Percentiles rank a stretch among this genome's conserved stretches.
These are phyloP conservation scores for Phytophthora foliorum DNA, from an alignment of 352 stramenopile genomes.

Conservation along the genomic window DNA sequence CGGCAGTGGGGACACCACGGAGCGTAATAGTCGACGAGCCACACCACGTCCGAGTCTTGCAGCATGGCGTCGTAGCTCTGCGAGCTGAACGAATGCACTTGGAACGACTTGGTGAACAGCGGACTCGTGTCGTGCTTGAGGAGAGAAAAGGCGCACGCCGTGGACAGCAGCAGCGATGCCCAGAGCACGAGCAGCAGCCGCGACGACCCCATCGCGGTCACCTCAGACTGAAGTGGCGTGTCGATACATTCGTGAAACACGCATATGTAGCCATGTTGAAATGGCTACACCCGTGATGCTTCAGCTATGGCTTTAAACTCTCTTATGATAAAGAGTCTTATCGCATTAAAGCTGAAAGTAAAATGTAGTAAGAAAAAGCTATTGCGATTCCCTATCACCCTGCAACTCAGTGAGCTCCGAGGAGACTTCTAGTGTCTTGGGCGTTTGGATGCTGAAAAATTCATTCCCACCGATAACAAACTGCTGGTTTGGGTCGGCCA, in stretches of 20 bases:
- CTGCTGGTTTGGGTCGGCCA: background rate
- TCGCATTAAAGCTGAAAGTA: background rate
- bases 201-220: constrained; percentile 1
- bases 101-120: constrained; percentile 78
- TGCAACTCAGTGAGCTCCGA: no score
- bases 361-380: no score
- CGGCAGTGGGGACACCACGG: constrained; percentile 88
- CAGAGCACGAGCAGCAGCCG: constrained; percentile 13
- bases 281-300: background rate
- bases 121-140: constrained; percentile 56
- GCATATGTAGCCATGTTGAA: constrained; percentile 11
- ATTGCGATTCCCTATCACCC: no score
- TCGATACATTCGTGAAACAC: background rate
- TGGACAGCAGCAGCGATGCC: constrained; percentile 15
- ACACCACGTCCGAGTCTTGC: constrained; percentile 65
- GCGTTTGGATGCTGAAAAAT: background rate
- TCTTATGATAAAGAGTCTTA: no score
- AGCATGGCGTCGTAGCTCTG: constrained; percentile 56
- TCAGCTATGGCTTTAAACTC: no score
- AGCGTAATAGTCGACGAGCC: constrained; percentile 89
- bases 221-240: background rate
- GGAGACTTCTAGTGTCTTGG: background rate
- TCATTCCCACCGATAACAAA: constrained; percentile 8
- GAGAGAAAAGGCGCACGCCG: constrained; percentile 29
- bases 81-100: constrained; percentile 54